Base-by-base conservation (phyloP, 2,329 filamentous ascomycete species). In the Stenocarpella maydis region DNA sequence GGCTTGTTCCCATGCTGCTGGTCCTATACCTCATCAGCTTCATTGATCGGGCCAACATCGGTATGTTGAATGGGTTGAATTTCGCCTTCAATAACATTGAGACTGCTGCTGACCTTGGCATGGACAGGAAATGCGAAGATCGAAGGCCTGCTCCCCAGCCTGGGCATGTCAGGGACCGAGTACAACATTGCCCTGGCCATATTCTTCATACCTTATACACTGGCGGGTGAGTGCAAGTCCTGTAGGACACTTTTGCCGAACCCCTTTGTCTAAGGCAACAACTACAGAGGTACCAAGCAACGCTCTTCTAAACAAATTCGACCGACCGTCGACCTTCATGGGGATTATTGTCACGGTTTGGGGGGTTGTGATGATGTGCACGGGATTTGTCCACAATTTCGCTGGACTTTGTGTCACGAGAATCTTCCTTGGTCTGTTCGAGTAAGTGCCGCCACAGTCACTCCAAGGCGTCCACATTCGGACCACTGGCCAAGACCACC, bases 351-450 rank as follows among this genome's bases (percentile, higher is more conserved):
- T 83, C 75, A 77, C 82, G 28, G 72, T 74, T 53, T 87, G 84
- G 84, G 82, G 84, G 43, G 72, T 85, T 69, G 77, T 82, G 15
- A 83, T 82, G 47, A 84, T 83, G 47, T 78, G 81, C 26, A 84
- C 83, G 72, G 84, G 84, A 4, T 80, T 86, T 31, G 80, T 83
- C 1, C 78, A 81, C 39, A 78, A 73, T 41, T 82, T 79, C 71
- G 74, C 74, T 19, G 78, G 77, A 2, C 76, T 86, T 2, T 74
- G 85, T 15, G 79, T 75, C 1, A 78, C 82, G 9, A 82, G 83
- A 0, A 80, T 85, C 31, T 76, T 85, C 15, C 76, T 86, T 5
- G 83, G 84, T 0, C 74, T 80, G 0, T 79, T 84, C 19, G 84
- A 85, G 71, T 65, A 53, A 41, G 47, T n/a, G n/a, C n/a, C n/a